phyloP scores from a whole-genome alignment of 331 rosid species.

The Rhamnella rubrinervis region DNA sequence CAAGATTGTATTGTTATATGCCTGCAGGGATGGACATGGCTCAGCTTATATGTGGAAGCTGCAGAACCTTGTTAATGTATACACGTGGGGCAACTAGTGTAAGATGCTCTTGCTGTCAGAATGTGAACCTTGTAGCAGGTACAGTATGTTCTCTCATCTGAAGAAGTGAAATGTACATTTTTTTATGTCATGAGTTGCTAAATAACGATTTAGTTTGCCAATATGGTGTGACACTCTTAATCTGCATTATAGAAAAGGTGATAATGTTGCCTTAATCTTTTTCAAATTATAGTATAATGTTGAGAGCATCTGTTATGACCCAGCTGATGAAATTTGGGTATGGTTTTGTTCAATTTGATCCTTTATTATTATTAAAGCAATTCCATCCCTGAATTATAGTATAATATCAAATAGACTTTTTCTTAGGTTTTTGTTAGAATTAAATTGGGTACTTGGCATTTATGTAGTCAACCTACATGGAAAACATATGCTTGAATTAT shows the following conservation, averaged over 20 bases:
- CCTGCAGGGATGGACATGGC: constrained; percentile 88
- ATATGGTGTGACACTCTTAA: neutral
- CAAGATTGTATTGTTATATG: neutral
- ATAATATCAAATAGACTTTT: no score
- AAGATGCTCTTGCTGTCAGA: constrained; percentile 93
- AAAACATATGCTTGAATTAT: no score
- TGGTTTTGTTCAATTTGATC: no score
- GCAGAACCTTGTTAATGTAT: constrained; percentile 91
- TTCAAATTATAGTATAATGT: neutral
- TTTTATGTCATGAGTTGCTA: neutral
- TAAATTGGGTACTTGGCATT: no score
- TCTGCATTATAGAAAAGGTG: constrained; percentile 3
- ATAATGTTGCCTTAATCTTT: neutral
- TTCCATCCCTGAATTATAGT: no score
- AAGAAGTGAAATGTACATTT: constrained; percentile 9
- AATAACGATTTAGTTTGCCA: neutral
- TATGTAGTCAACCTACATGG: no score
- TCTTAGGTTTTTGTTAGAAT: no score
- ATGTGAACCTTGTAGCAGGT: constrained; percentile 88
- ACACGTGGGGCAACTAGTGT: constrained; percentile 92
- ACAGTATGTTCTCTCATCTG: constrained; percentile 16
- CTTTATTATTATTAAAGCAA: no score
- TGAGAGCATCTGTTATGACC: neutral
- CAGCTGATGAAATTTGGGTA: neutral
- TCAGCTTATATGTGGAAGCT: constrained; percentile 92